Evolutionary conservation across 2,329 filamentous ascomycete genomes (phyloP).

Genomic region (Colletotrichum liriopes): DNA sequence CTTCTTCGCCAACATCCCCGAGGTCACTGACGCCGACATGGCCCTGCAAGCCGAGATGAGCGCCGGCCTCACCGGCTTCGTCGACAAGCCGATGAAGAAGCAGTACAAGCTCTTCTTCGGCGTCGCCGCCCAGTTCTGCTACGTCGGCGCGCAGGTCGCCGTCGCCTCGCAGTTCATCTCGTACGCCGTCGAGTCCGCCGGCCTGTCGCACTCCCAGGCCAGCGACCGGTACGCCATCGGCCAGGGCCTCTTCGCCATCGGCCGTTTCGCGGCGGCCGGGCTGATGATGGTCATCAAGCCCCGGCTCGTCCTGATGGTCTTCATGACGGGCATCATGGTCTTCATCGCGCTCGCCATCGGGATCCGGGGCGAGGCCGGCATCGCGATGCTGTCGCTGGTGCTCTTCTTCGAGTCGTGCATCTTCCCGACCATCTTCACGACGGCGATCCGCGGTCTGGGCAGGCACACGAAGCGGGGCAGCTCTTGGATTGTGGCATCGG

Average conservation of each 20-base stretch:
- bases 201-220: slow-evolving; percentile 28
- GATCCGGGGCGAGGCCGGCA: slow-evolving; percentile 65
- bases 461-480: slow-evolving; percentile 70
- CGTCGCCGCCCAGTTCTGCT: slow-evolving; percentile 75
- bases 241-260: slow-evolving; percentile 72
- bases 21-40: slow-evolving; percentile 76
- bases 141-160: slow-evolving; percentile 72
- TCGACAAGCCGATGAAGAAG: slow-evolving; percentile 62
- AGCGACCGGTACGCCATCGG: slow-evolving; percentile 71
- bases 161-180: slow-evolving; percentile 71
- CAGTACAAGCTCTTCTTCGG: slow-evolving; percentile 75
- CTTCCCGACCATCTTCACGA: slow-evolving; percentile 72
- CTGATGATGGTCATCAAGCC: slow-evolving; percentile 71
- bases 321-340: slow-evolving; percentile 67
- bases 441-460: slow-evolving; percentile 69
- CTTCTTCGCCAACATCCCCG: slow-evolving; percentile 66
- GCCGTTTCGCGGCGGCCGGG: slow-evolving; percentile 71
- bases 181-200: slow-evolving; percentile 57
- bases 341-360: slow-evolving; percentile 70
- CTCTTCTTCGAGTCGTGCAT: slow-evolving; percentile 73
- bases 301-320: slow-evolving; percentile 68
- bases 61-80: slow-evolving; percentile 57
- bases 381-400: slow-evolving; percentile 69
- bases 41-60: slow-evolving; percentile 63
- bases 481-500: slow-evolving; percentile 48